These are phyloP conservation scores for Cutaneotrichosporon sp. DNA, from an alignment of 1,284 basidiomycete species.

Conservation along the genomic window DNA sequence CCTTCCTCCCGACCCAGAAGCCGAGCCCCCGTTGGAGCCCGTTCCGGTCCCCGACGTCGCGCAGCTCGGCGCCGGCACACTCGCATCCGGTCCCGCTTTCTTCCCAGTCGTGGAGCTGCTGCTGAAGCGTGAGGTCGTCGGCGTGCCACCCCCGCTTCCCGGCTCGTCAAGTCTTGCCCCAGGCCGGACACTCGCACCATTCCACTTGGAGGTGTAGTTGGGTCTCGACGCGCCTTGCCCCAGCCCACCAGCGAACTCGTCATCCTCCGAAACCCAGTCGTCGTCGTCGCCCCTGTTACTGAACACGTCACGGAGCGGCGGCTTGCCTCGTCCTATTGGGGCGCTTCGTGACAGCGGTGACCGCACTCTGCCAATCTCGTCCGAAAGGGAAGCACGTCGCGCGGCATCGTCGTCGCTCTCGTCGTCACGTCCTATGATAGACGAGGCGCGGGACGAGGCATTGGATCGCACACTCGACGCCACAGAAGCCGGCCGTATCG, in stretches of 20 bases:
- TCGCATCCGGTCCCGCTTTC: background rate
- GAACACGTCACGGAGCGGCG: constrained; percentile 50
- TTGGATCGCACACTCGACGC: constrained; percentile 37
- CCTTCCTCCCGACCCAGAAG: background rate
- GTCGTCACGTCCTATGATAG: constrained; percentile 18
- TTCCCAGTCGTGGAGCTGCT: background rate
- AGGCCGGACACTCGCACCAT: background rate
- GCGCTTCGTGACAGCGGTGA: background rate
- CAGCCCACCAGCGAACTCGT: constrained; percentile 44
- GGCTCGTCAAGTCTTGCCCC: background rate
- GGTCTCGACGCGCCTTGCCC: constrained; percentile 31
- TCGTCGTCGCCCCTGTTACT: constrained; percentile 45
- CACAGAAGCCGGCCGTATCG: constrained; percentile 31
- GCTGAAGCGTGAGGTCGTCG: background rate
- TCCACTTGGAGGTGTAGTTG: constrained; percentile 7
- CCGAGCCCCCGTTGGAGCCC: background rate
- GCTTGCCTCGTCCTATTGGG: constrained; percentile 26
- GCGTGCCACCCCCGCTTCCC: background rate
- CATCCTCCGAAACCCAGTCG: constrained; percentile 40
- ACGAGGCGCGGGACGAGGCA: constrained; percentile 31
- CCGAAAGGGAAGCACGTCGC: background rate
- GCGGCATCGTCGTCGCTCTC: constrained; percentile 11
- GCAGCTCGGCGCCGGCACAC: background rate
- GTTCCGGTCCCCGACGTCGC: too few relatives aligned
- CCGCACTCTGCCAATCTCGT: background rate